These are phyloP conservation scores for Aspergillus carbonarius DNA, from an alignment of 2,329 filamentous ascomycete genomes.

Conservation along the genomic window DNA sequence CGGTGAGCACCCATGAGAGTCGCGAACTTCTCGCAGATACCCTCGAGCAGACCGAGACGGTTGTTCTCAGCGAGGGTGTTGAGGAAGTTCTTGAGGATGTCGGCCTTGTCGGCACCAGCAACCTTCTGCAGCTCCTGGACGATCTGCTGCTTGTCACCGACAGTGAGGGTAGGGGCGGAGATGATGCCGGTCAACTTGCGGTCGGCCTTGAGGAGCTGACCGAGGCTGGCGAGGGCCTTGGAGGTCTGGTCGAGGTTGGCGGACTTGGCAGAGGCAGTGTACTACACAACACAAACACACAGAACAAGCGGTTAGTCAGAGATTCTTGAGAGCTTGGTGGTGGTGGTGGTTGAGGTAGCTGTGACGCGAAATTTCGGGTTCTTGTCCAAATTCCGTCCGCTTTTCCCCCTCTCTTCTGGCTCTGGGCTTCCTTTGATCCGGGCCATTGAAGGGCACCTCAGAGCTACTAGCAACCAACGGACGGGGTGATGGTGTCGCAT, in stretches of 20 bases:
- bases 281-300: constrained; percentile 55
- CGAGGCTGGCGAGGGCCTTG: constrained; percentile 72
- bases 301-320: constrained; percentile 11
- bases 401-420: neutral
- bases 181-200: constrained; percentile 76
- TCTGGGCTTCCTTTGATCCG: neutral
- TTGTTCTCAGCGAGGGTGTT: constrained; percentile 92
- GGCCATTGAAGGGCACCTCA: neutral
- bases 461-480: neutral
- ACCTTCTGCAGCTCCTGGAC: constrained; percentile 85
- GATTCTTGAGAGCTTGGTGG: neutral
- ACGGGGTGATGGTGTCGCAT: constrained; percentile 47
- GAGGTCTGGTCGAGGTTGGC: constrained; percentile 81
- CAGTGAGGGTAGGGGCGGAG: constrained; percentile 73
- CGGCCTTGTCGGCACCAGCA: constrained; percentile 67
- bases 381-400: neutral
- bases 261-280: constrained; percentile 91
- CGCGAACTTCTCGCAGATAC: constrained; percentile 82
- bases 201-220: constrained; percentile 74
- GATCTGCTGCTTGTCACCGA: constrained; percentile 80
- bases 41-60: constrained; percentile 77
- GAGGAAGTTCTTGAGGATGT: constrained; percentile 93
- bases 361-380: neutral
- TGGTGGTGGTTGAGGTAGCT: neutral
- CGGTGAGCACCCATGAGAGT: constrained; percentile 83